These are phyloP conservation scores for Pterocarpus macrocarpus DNA, from an alignment of 306 rosid genomes.

Conservation along the genomic window DNA sequence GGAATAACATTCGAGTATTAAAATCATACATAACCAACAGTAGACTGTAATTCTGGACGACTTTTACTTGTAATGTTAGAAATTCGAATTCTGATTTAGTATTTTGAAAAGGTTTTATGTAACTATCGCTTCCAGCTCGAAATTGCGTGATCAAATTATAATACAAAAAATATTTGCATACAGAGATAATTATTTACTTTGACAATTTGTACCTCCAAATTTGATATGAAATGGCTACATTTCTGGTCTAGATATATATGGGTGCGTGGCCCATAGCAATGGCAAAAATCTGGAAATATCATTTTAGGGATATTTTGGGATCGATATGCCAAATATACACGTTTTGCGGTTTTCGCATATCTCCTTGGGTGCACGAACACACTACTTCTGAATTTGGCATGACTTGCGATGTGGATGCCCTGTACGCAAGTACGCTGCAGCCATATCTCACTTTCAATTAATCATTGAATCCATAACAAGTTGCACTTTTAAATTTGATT, in stretches of 20 bases:
- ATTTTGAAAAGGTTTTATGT: too few relatives aligned
- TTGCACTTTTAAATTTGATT: not conserved
- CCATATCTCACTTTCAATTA: not conserved
- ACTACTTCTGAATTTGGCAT: constrained; percentile 23
- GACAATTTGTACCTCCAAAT: not conserved
- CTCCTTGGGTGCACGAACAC: not conserved
- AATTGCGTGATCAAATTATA: too few relatives aligned
- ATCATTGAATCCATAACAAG: not conserved
- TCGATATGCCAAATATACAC: not conserved
- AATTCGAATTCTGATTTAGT: too few relatives aligned
- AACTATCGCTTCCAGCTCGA: too few relatives aligned
- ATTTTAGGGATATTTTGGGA: constrained; percentile 1
- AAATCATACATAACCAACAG: too few relatives aligned
- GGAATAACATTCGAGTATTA: too few relatives aligned
- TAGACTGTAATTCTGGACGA: too few relatives aligned
- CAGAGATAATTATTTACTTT: too few relatives aligned
- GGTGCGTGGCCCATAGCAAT: not conserved
- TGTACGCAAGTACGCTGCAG: not conserved
- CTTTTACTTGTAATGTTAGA: too few relatives aligned
- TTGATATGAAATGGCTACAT: not conserved
- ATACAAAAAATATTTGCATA: too few relatives aligned
- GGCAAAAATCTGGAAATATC: not conserved
- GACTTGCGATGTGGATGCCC: not conserved
- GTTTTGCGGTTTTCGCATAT: not conserved
- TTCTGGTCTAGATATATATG: not conserved